A percentile compares a stretch with the other conserved stretches of the same genome.
Evolutionary conservation across 1,139 yeast species (phyloP).

Genomic region (Hyphopichia khmerensis): DNA sequence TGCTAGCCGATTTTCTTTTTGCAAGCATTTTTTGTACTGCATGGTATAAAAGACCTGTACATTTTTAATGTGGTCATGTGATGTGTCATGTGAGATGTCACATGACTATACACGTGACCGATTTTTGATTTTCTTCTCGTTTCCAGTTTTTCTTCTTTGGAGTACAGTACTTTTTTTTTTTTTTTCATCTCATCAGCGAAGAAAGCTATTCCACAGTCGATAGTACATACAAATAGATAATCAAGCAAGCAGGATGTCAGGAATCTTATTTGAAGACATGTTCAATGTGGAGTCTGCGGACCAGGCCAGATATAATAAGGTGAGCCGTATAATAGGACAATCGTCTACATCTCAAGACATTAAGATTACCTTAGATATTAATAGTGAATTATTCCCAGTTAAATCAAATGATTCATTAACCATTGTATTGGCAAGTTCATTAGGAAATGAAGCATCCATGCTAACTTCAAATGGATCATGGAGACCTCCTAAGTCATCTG

Average conservation of each 20-base stretch:
- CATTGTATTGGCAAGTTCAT: constrained; percentile 80
- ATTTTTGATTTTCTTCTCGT: constrained; percentile 1
- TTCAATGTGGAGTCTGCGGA: constrained; percentile 86
- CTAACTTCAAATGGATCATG: constrained; percentile 71
- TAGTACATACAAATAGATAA: no score
- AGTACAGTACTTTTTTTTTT: no score
- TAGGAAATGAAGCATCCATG: constrained; percentile 59
- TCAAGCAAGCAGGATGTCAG: constrained; percentile 54
- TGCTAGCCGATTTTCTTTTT: background rate
- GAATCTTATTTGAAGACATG: constrained; percentile 90
- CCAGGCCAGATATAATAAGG: constrained; percentile 89
- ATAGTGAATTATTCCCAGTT: constrained; percentile 90
- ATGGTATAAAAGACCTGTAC: background rate
- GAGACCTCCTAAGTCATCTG: constrained; percentile 89
- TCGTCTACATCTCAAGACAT: constrained; percentile 84
- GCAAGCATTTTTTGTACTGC: constrained; percentile 1
- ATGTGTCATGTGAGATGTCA: background rate
- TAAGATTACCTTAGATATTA: constrained; percentile 85
- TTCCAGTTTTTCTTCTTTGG: background rate
- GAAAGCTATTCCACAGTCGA: no score
- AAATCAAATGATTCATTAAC: constrained; percentile 76
- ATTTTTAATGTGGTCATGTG: background rate
- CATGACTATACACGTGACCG: background rate
- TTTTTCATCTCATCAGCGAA: constrained; percentile 4
- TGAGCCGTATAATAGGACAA: constrained; percentile 82